Evolutionary conservation across 2,329 filamentous ascomycete species (phyloP).

Genomic region (Sphaerulina vaccinii): DNA sequence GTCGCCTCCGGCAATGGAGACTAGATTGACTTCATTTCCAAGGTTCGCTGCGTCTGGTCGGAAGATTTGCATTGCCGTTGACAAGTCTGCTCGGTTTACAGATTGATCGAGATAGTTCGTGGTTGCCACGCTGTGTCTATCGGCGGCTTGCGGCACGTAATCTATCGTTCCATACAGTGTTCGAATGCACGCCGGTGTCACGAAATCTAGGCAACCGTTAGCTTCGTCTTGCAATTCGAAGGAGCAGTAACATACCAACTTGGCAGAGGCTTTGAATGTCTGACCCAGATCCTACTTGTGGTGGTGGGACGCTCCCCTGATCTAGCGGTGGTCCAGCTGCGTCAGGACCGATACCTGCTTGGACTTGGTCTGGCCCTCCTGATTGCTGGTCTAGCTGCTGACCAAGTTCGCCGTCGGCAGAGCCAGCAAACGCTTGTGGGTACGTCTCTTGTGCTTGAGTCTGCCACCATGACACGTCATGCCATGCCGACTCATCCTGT

Average conservation of each 20-base stretch:
- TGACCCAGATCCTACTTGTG: not conserved
- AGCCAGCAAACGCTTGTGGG: conserved; percentile 10
- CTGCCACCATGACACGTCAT: conserved; percentile 9
- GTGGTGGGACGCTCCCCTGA: not conserved
- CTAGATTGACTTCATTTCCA: conserved; percentile 57
- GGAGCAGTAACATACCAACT: not conserved
- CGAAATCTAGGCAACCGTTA: conserved; percentile 52
- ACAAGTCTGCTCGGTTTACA: conserved; percentile 55
- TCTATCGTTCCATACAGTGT: conserved; percentile 56
- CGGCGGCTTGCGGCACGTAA: conserved; percentile 48
- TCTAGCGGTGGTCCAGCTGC: not conserved
- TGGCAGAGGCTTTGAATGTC: conserved; percentile 6
- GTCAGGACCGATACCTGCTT: not conserved
- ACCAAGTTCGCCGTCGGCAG: not conserved
- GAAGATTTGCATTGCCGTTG: conserved; percentile 56
- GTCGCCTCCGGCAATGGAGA: conserved; percentile 57
- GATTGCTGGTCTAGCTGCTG: not conserved
- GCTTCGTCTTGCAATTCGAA: conserved; percentile 23
- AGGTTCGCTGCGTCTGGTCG: conserved; percentile 47
- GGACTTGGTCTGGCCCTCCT: not conserved
- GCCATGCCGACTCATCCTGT: conserved; percentile 2
- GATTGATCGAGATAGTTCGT: conserved; percentile 51
- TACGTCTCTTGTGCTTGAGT: not conserved
- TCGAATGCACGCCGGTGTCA: conserved; percentile 55
- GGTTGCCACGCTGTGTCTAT: conserved; percentile 48